These are phyloP conservation scores for Kodamaea sagamina DNA, from an alignment of 805 yeast species.

Conservation along the genomic window DNA sequence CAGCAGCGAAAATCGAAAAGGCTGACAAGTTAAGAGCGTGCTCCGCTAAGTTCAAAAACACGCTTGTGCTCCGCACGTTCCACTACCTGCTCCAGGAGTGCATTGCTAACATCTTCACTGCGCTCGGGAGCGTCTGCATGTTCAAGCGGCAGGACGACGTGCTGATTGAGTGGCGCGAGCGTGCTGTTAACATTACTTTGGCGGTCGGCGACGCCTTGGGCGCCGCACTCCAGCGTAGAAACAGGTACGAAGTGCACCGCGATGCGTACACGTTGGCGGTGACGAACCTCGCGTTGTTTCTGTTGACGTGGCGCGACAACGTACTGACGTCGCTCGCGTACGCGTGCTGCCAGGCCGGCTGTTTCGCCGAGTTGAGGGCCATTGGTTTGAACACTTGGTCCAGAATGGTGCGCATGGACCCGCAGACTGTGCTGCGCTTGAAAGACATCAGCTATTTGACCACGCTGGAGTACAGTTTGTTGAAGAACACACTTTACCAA, in stretches of 20 bases:
- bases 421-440: slow-evolving; percentile 16
- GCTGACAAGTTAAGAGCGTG: slow-evolving; percentile 53
- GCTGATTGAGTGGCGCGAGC: slow-evolving; percentile 35
- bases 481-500: slow-evolving; percentile 46
- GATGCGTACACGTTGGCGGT: slow-evolving; percentile 37
- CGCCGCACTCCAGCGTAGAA: slow-evolving; percentile 22
- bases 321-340: slow-evolving; percentile 44
- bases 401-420: slow-evolving; percentile 20
- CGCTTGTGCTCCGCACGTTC: slow-evolving; percentile 56
- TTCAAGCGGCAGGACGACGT: slow-evolving; percentile 49
- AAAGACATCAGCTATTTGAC: slow-evolving; percentile 29
- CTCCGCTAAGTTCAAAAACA: slow-evolving; percentile 62
- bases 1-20: slow-evolving; percentile 45
- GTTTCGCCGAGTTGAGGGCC: slow-evolving; percentile 38
- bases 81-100: slow-evolving; percentile 50
- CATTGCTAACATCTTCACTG: slow-evolving; percentile 42
- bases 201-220: slow-evolving; percentile 30
- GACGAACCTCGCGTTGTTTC: slow-evolving; percentile 35
- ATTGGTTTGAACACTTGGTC: slow-evolving; percentile 26
- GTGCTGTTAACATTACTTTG: slow-evolving; percentile 44
- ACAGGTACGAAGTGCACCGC: slow-evolving; percentile 8
- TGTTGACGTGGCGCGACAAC: slow-evolving; percentile 26
- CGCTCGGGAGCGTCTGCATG: slow-evolving; percentile 47
- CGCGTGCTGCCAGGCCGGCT: slow-evolving; percentile 54
- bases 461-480: slow-evolving; percentile 36